These are phyloP conservation scores for Amanita rimosa DNA, from an alignment of 768 basidiomycete species.

Conservation along the genomic window DNA sequence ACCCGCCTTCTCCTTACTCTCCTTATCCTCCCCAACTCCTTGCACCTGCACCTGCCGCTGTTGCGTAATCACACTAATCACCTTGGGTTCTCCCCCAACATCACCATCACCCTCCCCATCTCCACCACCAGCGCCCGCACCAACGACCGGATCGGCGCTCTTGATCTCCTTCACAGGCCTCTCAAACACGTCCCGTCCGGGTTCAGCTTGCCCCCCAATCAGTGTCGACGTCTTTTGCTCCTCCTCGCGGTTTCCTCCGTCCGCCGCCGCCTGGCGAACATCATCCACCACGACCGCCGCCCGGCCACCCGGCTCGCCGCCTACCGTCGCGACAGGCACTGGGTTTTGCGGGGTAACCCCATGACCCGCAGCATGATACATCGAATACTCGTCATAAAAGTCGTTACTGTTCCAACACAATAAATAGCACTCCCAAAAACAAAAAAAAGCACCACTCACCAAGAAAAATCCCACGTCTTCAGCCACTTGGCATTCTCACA, in stretches of 20 bases:
- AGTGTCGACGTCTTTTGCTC: conserved; percentile 22
- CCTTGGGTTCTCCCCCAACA: conserved; percentile 17
- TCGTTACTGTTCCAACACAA: conserved; percentile 37
- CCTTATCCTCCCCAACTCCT: not conserved
- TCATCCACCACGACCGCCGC: conserved; percentile 43
- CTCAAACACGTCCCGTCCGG: conserved; percentile 64
- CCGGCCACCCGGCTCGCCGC: conserved; percentile 42
- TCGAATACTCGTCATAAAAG: conserved; percentile 58
- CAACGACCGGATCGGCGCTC: conserved; percentile 22
- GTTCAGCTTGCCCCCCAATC: conserved; percentile 48
- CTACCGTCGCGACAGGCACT: conserved; percentile 32
- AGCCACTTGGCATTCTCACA: conserved; percentile 77
- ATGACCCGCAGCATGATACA: conserved; percentile 30
- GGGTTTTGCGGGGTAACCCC: conserved; percentile 28
- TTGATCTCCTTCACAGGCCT: conserved; percentile 33
- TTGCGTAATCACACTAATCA: conserved; percentile 18
- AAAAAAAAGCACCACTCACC: conserved; percentile 31
- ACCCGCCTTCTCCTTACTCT: conserved; percentile 7
- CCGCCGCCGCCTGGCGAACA: conserved; percentile 11
- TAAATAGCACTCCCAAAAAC: not conserved
- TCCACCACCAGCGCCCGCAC: conserved; percentile 1
- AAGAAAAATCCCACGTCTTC: conserved; percentile 94
- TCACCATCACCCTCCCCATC: conserved; percentile 1
- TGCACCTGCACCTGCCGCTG: not conserved
- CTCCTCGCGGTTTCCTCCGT: conserved; percentile 6